Evolutionary conservation across 106 monocot genomes (phyloP), one percentile per base, ranked within the genome.

Genomic region (Gastrodia elata): DNA sequence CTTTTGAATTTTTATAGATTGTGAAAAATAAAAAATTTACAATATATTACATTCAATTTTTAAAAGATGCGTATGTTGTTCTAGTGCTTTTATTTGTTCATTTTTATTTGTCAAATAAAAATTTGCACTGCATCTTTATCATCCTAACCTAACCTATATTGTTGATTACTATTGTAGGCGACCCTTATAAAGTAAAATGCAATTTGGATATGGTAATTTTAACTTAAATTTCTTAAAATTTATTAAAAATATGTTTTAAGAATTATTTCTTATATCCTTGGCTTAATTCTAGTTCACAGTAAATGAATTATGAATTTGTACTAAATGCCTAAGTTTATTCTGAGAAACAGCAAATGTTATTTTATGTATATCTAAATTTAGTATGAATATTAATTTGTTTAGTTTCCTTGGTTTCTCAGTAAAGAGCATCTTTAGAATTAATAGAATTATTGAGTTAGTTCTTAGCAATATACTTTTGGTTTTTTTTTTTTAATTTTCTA

Each of bases 151-250:
- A n/a, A n/a, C n/a, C n/a, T n/a, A n/a, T n/a, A n/a, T 13, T 49
- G 37, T 38, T 27, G 36, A 39, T 68, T 64, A 28, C n/a, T n/a
- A 20, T 49, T 52, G 35, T 89, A 96, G 95, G 83, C 70, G 81
- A 86, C 16, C 87, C 92, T 76, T 82, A 56, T 49, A 96, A 96
- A 80, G 77, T 96, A 79, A 92, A 96, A 76, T 78, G 73, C 79
- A 96, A 96, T 82, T 81, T 96, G 49, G 95, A 89, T 64, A 89
- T 95, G 95, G 92, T 95, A 85, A 81, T 79, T 67, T 32, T 40
- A 43, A n/a, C 9, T 80, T n/a, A n/a, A n/a, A n/a, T n/a, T n/a
- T n/a, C n/a, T n/a, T 22, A 39, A 25, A 39, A 41, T 74, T 49
- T 77, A 28, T 72, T 65, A 46, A 65, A 39, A 37, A 11, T 18